phyloP scores from a whole-genome alignment of 2,329 filamentous ascomycete genomes.

The Phialophora macrospora region DNA sequence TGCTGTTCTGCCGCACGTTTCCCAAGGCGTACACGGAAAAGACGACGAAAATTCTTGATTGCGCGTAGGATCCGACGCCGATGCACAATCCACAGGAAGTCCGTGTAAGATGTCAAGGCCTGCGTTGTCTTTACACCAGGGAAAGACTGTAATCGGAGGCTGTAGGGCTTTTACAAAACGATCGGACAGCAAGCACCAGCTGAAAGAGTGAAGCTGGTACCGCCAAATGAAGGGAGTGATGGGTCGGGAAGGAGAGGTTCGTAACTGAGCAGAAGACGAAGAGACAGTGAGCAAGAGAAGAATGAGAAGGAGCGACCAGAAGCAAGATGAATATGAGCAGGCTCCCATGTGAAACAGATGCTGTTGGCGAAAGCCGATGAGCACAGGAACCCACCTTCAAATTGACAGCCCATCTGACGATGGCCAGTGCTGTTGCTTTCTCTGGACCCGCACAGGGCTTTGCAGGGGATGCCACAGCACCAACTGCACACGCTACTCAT shows the following conservation, averaged over 20 bases:
- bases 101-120: constrained; percentile 21
- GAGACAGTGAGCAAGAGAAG: constrained; percentile 9
- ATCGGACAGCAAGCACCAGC: constrained; percentile 57
- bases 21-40: background rate
- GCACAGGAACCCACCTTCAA: background rate
- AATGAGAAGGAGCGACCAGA: constrained; percentile 10
- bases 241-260: constrained; percentile 22
- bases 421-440: background rate
- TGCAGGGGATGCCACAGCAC: constrained; percentile 2
- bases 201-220: constrained; percentile 68
- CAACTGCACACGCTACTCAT: constrained; percentile 9
- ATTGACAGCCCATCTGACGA: background rate
- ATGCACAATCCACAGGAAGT: constrained; percentile 21
- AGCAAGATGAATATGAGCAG: constrained; percentile 2
- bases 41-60: constrained; percentile 11
- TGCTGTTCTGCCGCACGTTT: constrained; percentile 1
- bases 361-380: background rate
- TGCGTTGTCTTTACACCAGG: constrained; percentile 23
- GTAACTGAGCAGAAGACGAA: background rate
- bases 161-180: constrained; percentile 43
- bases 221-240: constrained; percentile 44
- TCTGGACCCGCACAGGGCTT: background rate
- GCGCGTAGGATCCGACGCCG: constrained; percentile 14
- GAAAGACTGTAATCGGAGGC: constrained; percentile 18
- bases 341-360: background rate